These are phyloP conservation scores for Cytospora piceae DNA, from an alignment of 2,329 filamentous ascomycete genomes.

Conservation along the genomic window DNA sequence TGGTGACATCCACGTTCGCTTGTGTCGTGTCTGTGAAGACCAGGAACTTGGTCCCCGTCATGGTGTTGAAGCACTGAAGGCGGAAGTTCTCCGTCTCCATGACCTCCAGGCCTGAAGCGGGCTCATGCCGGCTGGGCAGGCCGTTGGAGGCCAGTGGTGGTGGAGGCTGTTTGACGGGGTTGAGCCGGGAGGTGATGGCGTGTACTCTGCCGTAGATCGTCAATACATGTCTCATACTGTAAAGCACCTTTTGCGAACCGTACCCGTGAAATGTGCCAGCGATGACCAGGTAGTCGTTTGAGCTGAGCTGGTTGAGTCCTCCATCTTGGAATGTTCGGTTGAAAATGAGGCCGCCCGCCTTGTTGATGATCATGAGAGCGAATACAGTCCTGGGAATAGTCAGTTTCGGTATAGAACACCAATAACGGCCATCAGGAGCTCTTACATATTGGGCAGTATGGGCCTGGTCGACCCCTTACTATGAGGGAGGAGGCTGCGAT, in stretches of 20 bases:
- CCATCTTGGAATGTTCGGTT: conserved; percentile 90
- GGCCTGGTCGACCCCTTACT: conserved; percentile 7
- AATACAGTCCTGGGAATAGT: conserved; percentile 76
- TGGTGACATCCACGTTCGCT: conserved; percentile 81
- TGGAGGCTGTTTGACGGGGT: conserved; percentile 52
- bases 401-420: background rate
- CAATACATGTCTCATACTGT: conserved; percentile 21
- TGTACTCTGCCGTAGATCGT: conserved; percentile 56
- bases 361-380: conserved; percentile 96
- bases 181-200: conserved; percentile 68
- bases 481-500: conserved; percentile 13
- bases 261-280: conserved; percentile 97
- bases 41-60: conserved; percentile 94
- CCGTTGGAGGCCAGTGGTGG: conserved; percentile 43
- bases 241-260: conserved; percentile 39
- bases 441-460: conserved; percentile 26
- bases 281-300: conserved; percentile 95
- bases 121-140: conserved; percentile 58
- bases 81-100: conserved; percentile 94
- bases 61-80: conserved; percentile 91
- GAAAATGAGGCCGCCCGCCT: conserved; percentile 95
- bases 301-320: conserved; percentile 82
- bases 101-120: conserved; percentile 81
- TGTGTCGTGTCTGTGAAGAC: conserved; percentile 91
- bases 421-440: too few species aligned